These are phyloP conservation scores for Sedum album DNA, from an alignment of 164 flowering plant genomes.

Conservation along the genomic window DNA sequence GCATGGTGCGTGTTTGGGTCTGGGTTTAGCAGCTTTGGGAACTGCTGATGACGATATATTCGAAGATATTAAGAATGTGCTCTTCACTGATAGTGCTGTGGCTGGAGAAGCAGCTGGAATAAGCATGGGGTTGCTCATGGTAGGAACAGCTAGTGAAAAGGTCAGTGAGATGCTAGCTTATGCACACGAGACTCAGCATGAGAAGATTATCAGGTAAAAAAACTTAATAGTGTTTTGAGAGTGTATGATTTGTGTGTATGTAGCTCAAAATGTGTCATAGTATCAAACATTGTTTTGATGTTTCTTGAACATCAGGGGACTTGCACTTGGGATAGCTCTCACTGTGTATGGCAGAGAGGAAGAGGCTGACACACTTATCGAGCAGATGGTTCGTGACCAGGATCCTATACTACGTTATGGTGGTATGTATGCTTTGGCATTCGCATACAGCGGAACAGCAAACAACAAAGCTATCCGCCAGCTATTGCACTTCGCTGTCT, in stretches of 20 bases:
- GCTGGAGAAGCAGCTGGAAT: constrained; percentile 98
- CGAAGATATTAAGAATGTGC: constrained; percentile 74
- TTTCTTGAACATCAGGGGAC: constrained; percentile 38
- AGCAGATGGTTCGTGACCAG: constrained; percentile 89
- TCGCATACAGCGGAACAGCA: constrained; percentile 88
- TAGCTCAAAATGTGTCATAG: neutral
- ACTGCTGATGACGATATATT: constrained; percentile 91
- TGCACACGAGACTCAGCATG: constrained; percentile 96
- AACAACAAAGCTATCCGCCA: constrained; percentile 91
- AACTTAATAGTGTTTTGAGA: neutral
- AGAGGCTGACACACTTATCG: constrained; percentile 85
- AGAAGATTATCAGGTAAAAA: constrained; percentile 75
- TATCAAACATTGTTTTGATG: constrained; percentile 5
- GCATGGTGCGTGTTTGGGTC: constrained; percentile 92
- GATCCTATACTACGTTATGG: constrained; percentile 92
- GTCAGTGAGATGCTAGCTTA: constrained; percentile 89
- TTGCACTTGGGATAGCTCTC: constrained; percentile 91
- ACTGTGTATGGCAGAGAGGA: constrained; percentile 96
- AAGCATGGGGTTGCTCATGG: constrained; percentile 85
- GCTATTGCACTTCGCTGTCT: constrained; percentile 88
- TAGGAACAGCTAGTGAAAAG: constrained; percentile 90
- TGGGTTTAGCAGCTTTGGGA: constrained; percentile 85
- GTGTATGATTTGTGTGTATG: neutral
- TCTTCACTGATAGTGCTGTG: constrained; percentile 88
- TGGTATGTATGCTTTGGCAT: constrained; percentile 91